Evolutionary conservation across 768 basidiomycete genomes (phyloP), one percentile per base, ranked within the genome.

Genomic region (Tremella mesenterica): DNA sequence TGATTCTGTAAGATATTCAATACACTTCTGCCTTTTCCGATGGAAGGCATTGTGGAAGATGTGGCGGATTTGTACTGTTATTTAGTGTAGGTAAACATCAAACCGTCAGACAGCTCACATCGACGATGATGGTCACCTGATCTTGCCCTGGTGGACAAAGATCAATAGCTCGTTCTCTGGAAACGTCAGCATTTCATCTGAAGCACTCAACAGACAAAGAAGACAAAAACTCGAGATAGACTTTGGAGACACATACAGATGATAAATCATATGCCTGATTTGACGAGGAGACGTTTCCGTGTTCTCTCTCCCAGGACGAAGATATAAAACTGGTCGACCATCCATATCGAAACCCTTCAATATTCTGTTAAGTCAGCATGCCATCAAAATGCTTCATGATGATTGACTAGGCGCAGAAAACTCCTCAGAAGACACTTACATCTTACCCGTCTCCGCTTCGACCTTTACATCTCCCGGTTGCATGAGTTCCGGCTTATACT

Each of bases 231-330:
- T 25, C 39, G 13, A 30, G 8, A 12, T 23, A 28, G 28, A 23
- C 8, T 5, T 23, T 23, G 26, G 14, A 38, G 7, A 31, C 20
- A 43, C 30, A 33, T 2, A 88, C 86, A 90, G 71, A 69, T 84
- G 84, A 81, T 85, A 90, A 21, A 91, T 85, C 21, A 91, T 78
- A 78, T 91, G 87, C 49, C 83, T 79, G 50, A 92, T 78, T 65
- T 92, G 88, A 36, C 87, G 79, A 2, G 84, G 82, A 56, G 82
- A 80, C 1, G 80, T 79, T 60, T 85, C 80, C 7, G 88, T 90
- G 70, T 90, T 91, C 69, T 92, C 87, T 54, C 81, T 79, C 25
- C 87, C 88, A 0, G 89, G 88, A 14, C 87, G 83, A 83, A 92
- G 83, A 73, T 89, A 90, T 13, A 92, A 75, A 38, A 91, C 84